Percentiles rank a stretch among this genome's conserved stretches.
These are phyloP conservation scores for Plasmodium ovale DNA, from an alignment of 169 alveolate species.

Conservation along the genomic window DNA sequence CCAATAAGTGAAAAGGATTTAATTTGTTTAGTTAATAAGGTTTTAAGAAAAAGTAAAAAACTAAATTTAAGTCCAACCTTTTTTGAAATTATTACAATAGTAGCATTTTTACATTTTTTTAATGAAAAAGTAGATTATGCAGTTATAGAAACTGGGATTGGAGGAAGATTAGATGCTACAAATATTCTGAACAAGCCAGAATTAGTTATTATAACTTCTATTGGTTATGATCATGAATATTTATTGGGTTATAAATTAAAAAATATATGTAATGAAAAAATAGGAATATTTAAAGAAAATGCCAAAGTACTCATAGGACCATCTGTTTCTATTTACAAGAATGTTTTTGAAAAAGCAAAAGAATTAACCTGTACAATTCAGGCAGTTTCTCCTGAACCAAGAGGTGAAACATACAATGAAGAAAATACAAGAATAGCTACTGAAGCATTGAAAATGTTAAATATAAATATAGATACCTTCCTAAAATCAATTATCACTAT, in stretches of 20 bases:
- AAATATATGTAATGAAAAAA: conserved; percentile 90
- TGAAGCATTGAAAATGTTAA: conserved; percentile 61
- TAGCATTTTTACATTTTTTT: conserved; percentile 84
- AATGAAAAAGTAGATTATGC: conserved; percentile 89
- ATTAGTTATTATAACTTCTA: conserved; percentile 89
- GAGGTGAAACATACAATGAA: conserved; percentile 77
- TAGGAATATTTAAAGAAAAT: conserved; percentile 90
- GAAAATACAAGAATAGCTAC: conserved; percentile 82
- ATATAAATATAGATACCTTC: conserved; percentile 38
- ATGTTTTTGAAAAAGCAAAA: conserved; percentile 75
- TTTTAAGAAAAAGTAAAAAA: conserved; percentile 65
- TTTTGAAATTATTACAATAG: conserved; percentile 81
- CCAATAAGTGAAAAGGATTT: conserved; percentile 79
- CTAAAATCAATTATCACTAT: conserved; percentile 42
- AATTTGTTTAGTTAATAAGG: conserved; percentile 29
- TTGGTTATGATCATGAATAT: conserved; percentile 93
- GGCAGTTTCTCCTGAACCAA: conserved; percentile 49
- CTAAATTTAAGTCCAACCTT: conserved; percentile 81
- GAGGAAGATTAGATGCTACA: conserved; percentile 93
- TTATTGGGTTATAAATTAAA: conserved; percentile 90
- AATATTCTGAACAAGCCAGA: conserved; percentile 89
- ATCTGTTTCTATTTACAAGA: conserved; percentile 77
- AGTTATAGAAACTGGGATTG: conserved; percentile 93
- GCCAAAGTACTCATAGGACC: conserved; percentile 92
- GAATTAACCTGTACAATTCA: conserved; percentile 43